Evolutionary conservation across 352 stramenopile species (phyloP).

Genomic region (Globisporangium echinulatum): DNA sequence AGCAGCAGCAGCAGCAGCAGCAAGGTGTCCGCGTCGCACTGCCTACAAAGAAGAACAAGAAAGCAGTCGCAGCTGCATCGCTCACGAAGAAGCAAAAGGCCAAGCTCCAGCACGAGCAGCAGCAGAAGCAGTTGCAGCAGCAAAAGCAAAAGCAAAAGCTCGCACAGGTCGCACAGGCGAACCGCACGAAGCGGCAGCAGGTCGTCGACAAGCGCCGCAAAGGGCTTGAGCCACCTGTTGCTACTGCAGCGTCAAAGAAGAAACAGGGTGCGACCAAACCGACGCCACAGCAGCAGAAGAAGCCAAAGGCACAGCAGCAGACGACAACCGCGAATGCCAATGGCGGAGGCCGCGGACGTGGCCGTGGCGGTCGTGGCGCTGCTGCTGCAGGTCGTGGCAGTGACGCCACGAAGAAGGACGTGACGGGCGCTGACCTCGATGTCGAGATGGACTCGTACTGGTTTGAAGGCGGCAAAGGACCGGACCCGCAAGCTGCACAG

Average conservation of each 20-base stretch:
- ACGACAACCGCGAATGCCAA: neutral
- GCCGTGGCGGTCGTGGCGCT: slow-evolving; percentile 14
- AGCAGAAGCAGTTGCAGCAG: slow-evolving; percentile 15
- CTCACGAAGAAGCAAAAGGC: slow-evolving; percentile 13
- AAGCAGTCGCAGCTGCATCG: slow-evolving; percentile 10
- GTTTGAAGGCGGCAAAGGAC: slow-evolving; percentile 83
- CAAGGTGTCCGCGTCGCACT: slow-evolving; percentile 16
- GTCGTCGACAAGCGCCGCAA: slow-evolving; percentile 68
- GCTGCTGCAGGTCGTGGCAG: slow-evolving; percentile 23
- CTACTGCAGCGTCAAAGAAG: slow-evolving; percentile 17
- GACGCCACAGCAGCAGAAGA: slow-evolving; percentile 14
- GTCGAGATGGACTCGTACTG: slow-evolving; percentile 88
- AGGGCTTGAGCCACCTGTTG: slow-evolving; percentile 29
- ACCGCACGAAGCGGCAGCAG: slow-evolving; percentile 69
- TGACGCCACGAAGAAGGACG: slow-evolving; percentile 34
- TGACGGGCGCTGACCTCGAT: slow-evolving; percentile 74
- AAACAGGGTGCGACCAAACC: slow-evolving; percentile 17
- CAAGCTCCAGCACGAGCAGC: slow-evolving; percentile 25
- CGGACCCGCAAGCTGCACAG: slow-evolving; percentile 70
- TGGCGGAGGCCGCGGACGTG: slow-evolving; percentile 17
- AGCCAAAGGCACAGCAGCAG: slow-evolving; percentile 11
- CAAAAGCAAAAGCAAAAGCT: slow-evolving; percentile 55
- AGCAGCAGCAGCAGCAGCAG: slow-evolving; percentile 6
- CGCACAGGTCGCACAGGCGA: slow-evolving; percentile 48
- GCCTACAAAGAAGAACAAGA: slow-evolving; percentile 16